A percentile compares a stretch with the other conserved stretches of the same genome.
Conservation (phyloP, 495 filamentous ascomycete genomes). For the Bacidia rubella region DNA sequence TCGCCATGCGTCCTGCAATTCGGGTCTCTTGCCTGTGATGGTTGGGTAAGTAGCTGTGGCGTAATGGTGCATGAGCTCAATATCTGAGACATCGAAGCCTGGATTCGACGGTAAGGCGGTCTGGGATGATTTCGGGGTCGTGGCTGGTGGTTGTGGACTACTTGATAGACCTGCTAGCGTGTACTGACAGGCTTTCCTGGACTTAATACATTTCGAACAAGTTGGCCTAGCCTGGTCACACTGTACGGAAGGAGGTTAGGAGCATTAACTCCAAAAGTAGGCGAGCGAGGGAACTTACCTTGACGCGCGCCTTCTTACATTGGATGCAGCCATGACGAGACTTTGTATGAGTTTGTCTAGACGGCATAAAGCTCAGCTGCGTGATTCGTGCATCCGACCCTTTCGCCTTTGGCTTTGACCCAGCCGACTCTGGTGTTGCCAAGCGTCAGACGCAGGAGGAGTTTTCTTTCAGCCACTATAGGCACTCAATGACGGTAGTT, state of each 20-base stretch:
- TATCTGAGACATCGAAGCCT: not conserved
- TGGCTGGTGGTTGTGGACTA: not conserved
- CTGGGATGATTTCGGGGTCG: not conserved
- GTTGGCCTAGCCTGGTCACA: slow-evolving; percentile 3
- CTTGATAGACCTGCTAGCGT: not conserved
- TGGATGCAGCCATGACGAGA: not conserved
- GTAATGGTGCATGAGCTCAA: slow-evolving; percentile 10
- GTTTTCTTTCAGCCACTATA: no score
- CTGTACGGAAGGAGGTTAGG: not conserved
- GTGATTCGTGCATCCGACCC: no score
- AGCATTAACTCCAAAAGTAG: not conserved
- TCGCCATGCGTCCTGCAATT: slow-evolving; percentile 7
- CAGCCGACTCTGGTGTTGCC: not conserved
- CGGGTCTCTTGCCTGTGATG: not conserved
- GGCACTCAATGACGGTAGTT: no score
- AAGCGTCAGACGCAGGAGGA: not conserved
- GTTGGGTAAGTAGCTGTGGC: slow-evolving; percentile 4
- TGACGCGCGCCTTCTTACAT: slow-evolving; percentile 6
- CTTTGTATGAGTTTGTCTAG: not conserved
- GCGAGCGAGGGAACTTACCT: not conserved
- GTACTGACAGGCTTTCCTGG: slow-evolving; percentile 5
- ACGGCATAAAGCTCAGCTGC: not conserved
- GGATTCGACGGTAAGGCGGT: not conserved
- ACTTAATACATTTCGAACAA: slow-evolving; percentile 2
- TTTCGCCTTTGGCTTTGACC: not conserved